Evolutionary conservation across 495 filamentous ascomycete species (phyloP).

Genomic region (Aspergillus funiculosus): DNA sequence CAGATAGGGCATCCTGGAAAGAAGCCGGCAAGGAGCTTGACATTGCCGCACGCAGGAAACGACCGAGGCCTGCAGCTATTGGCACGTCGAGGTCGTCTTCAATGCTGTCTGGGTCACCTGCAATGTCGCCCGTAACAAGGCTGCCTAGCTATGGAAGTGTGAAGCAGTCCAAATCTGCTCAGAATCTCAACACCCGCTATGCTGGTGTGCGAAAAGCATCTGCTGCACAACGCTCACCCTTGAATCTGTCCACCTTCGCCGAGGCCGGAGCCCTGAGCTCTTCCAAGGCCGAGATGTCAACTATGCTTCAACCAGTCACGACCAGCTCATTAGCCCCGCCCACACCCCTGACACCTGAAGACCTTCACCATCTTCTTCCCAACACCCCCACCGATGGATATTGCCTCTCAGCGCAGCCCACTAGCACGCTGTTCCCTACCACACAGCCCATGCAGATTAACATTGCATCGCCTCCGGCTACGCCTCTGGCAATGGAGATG

Average conservation of each 20-base stretch:
- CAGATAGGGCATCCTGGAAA: constrained; percentile 31
- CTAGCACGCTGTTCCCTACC: constrained; percentile 35
- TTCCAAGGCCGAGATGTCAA: constrained; percentile 36
- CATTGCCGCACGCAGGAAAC: constrained; percentile 49
- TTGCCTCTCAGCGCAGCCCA: constrained; percentile 37
- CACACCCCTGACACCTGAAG: constrained; percentile 43
- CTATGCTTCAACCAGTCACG: constrained; percentile 37
- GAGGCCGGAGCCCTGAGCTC: constrained; percentile 39
- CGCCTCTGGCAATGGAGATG: constrained; percentile 38
- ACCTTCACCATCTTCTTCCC: constrained; percentile 41
- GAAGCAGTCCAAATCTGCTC: constrained; percentile 51
- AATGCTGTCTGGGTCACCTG: constrained; percentile 32
- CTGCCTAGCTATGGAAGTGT: constrained; percentile 36
- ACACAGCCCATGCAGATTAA: constrained; percentile 44
- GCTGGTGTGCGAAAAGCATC: constrained; percentile 49
- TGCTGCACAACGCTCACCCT: constrained; percentile 46
- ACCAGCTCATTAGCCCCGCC: constrained; percentile 39
- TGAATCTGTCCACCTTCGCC: constrained; percentile 46
- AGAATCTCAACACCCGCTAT: constrained; percentile 44
- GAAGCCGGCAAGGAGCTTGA: constrained; percentile 44
- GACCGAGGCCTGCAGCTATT: constrained; percentile 49
- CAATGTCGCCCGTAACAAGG: constrained; percentile 40
- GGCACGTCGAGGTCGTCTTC: constrained; percentile 39
- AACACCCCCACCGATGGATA: constrained; percentile 37
- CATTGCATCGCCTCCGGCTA: constrained; percentile 44